A percentile compares a stretch with the other conserved stretches of the same genome.
phyloP scores from a whole-genome alignment of 169 alveolate species.

The Eimeria tenella region DNA sequence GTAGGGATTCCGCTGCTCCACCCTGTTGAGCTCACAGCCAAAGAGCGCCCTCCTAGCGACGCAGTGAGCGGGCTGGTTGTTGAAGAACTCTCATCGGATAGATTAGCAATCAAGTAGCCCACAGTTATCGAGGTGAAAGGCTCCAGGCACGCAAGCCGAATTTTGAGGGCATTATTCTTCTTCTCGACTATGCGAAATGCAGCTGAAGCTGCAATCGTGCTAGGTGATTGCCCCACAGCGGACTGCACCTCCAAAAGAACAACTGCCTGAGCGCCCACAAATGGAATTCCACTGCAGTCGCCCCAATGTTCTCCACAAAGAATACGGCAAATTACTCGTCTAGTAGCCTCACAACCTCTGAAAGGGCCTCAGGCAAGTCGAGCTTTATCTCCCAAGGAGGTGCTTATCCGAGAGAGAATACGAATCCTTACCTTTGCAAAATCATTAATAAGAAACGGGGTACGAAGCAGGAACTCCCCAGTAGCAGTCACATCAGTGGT shows the following conservation, averaged over 20 bases:
- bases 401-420: not conserved
- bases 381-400: not conserved
- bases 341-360: not conserved
- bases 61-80: constrained; percentile 66
- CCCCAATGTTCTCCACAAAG: not conserved
- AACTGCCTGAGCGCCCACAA: constrained; percentile 38
- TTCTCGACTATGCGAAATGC: not conserved
- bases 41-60: constrained; percentile 48
- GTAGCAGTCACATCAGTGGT: not conserved
- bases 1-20: not conserved
- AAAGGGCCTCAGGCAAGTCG: too few relatives aligned
- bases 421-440: constrained; percentile 29
- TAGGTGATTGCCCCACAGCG: constrained; percentile 25
- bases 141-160: constrained; percentile 30
- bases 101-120: constrained; percentile 52
- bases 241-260: constrained; percentile 44
- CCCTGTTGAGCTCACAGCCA: constrained; percentile 30
- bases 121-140: constrained; percentile 20
- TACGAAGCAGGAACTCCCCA: constrained; percentile 6
- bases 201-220: constrained; percentile 13
- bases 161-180: not conserved
- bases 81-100: constrained; percentile 1
- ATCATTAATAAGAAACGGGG: not conserved
- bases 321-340: not conserved
- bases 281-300: not conserved